A percentile compares a stretch with the other conserved stretches of the same genome.
Evolutionary conservation across 345 rosid species (phyloP).

Genomic region (Arabis hirsuta): DNA sequence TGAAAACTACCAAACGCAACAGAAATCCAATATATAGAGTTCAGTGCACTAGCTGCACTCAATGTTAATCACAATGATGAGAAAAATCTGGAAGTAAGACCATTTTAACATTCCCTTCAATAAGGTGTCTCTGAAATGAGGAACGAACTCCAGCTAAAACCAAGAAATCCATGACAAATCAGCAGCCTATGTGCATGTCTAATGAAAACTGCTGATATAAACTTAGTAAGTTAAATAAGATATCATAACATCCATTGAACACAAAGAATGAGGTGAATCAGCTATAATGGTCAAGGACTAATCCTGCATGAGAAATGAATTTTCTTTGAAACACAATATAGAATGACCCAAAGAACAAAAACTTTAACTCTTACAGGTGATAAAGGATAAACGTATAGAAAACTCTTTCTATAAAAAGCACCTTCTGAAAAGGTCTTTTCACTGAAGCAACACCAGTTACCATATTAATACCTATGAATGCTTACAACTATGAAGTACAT

Average conservation of each 20-base stretch:
- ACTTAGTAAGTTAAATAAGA: too few species aligned
- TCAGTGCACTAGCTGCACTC: too few species aligned
- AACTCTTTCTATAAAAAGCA: not conserved
- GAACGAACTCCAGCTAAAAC: not conserved
- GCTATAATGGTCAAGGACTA: too few species aligned
- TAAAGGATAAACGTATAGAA: not conserved
- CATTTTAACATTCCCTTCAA: not conserved
- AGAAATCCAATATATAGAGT: not conserved
- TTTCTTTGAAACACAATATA: not conserved
- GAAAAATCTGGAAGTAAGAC: not conserved
- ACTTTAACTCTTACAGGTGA: not conserved
- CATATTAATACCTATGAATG: not conserved
- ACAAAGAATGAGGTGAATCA: too few species aligned
- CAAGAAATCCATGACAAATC: not conserved
- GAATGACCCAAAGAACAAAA: not conserved
- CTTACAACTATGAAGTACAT: conserved; percentile 12
- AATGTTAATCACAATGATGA: not conserved
- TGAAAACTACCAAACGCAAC: conserved; percentile 1
- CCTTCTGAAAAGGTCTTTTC: not conserved
- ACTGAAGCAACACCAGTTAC: conserved; percentile 11
- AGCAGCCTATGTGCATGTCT: not conserved
- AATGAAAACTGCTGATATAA: not conserved
- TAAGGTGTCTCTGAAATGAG: not conserved
- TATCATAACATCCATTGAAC: too few species aligned
- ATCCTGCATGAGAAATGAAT: too few species aligned